A percentile compares a stretch with the other conserved stretches of the same genome.
Conservation (phyloP, 371 early-diverging fungal genomes). For the Sporodiniella umbellata region DNA sequence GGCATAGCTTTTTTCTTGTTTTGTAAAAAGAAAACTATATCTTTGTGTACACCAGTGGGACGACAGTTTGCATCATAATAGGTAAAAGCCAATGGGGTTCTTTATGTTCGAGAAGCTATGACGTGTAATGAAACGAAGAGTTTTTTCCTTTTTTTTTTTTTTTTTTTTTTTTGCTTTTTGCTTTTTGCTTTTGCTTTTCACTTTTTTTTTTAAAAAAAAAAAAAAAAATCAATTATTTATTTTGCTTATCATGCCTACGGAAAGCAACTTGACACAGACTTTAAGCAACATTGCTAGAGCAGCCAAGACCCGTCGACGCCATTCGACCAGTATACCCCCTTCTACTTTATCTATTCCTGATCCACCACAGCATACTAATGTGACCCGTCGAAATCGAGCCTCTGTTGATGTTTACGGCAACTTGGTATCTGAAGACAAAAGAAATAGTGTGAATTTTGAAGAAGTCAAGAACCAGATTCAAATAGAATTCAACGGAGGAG, state of each 20-base stretch:
- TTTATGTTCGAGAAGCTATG: too few species aligned
- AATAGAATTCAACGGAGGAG: slow-evolving; percentile 48
- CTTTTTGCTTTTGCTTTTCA: too few species aligned
- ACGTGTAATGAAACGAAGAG: too few species aligned
- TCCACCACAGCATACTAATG: slow-evolving; percentile 24
- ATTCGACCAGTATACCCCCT: slow-evolving; percentile 4
- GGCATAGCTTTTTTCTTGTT: too few species aligned
- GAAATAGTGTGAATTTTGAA: not conserved
- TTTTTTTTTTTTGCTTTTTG: too few species aligned
- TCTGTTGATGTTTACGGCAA: not conserved
- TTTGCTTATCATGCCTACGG: not conserved
- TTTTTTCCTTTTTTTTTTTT: too few species aligned
- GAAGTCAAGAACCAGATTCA: not conserved
- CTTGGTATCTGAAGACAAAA: not conserved
- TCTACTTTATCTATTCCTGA: slow-evolving; percentile 13
- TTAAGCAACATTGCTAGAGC: slow-evolving; percentile 24
- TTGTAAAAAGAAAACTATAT: too few species aligned
- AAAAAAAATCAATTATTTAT: not conserved
- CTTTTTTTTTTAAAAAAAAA: too few species aligned
- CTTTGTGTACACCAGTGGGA: too few species aligned
- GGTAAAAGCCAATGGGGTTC: too few species aligned
- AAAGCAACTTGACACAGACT: slow-evolving; percentile 11
- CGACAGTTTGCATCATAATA: too few species aligned
- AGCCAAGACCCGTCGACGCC: slow-evolving; percentile 16
- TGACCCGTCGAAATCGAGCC: slow-evolving; percentile 1